Conservation (phyloP, 495 filamentous ascomycete genomes). For the Lindgomyces ingoldianus region DNA sequence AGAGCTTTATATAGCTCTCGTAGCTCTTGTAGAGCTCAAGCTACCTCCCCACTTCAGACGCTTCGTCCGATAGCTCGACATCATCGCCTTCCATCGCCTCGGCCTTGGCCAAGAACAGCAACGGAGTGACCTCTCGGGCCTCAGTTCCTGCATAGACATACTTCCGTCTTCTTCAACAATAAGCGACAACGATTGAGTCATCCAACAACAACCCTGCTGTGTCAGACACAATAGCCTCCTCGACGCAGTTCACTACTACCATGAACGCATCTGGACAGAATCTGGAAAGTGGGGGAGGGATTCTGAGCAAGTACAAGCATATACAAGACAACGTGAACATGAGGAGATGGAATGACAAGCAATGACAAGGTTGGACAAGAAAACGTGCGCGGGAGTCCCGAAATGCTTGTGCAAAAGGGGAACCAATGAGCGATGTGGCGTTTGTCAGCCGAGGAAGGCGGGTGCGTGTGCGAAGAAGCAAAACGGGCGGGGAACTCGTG, state of each 20-base stretch:
- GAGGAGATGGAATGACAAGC: neutral
- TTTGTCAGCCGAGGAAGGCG: neutral
- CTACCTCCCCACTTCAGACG: neutral
- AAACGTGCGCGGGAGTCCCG: neutral
- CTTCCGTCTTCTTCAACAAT: neutral
- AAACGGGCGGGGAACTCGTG: too few relatives aligned
- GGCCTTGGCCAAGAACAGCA: neutral
- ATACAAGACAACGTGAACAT: too few relatives aligned
- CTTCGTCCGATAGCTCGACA: neutral
- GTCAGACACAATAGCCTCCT: neutral
- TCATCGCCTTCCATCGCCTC: neutral
- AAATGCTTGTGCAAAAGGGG: neutral
- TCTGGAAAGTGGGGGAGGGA: neutral
- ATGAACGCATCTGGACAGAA: neutral
- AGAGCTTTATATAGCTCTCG: neutral
- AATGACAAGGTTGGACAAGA: neutral
- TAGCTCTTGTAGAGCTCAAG: neutral
- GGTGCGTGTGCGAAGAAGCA: neutral
- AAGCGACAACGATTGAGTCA: neutral
- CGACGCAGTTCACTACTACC: too few relatives aligned
- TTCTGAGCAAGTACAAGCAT: neutral
- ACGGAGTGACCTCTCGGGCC: neutral
- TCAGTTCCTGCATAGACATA: neutral
- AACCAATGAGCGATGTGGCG: neutral
- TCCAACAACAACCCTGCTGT: neutral